These are phyloP conservation scores for Blastobotrys malaysiensis DNA, from an alignment of 1,139 yeast genomes.

Conservation along the genomic window DNA sequence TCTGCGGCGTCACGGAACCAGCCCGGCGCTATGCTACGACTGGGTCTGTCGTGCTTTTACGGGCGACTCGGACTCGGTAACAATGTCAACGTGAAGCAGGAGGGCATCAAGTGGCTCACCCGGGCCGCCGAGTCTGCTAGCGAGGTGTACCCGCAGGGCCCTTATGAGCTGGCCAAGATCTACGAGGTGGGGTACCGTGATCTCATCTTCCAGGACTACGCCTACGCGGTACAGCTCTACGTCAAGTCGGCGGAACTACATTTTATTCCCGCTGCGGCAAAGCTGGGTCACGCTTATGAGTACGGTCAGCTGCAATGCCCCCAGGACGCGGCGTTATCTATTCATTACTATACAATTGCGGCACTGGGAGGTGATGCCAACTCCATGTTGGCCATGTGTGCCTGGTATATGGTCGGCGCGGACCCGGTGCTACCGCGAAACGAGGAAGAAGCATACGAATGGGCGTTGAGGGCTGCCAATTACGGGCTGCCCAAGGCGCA, in stretches of 20 bases:
- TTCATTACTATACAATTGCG: slow-evolving; percentile 89
- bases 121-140: slow-evolving; percentile 82
- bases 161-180: slow-evolving; percentile 83
- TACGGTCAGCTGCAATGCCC: slow-evolving; percentile 71
- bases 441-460: slow-evolving; percentile 83
- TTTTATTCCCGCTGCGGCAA: slow-evolving; percentile 71
- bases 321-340: slow-evolving; percentile 76
- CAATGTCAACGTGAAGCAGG: slow-evolving; percentile 64
- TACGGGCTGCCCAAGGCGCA: slow-evolving; percentile 77
- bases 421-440: slow-evolving; percentile 76
- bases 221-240: slow-evolving; percentile 80
- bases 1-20: slow-evolving; percentile 90
- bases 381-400: slow-evolving; percentile 91
- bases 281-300: slow-evolving; percentile 81
- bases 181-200: slow-evolving; percentile 82
- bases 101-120: slow-evolving; percentile 89
- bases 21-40: slow-evolving; percentile 91
- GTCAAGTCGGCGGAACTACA: slow-evolving; percentile 89
- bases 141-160: slow-evolving; percentile 85
- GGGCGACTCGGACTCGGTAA: slow-evolving; percentile 77
- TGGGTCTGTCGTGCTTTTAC: slow-evolving; percentile 81
- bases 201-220: slow-evolving; percentile 74
- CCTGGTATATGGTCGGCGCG: slow-evolving; percentile 92
- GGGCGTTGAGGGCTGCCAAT: slow-evolving; percentile 87
- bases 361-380: slow-evolving; percentile 84